phyloP scores from a whole-genome alignment of 129 eudicot genomes.

The Flaveria linearis region DNA sequence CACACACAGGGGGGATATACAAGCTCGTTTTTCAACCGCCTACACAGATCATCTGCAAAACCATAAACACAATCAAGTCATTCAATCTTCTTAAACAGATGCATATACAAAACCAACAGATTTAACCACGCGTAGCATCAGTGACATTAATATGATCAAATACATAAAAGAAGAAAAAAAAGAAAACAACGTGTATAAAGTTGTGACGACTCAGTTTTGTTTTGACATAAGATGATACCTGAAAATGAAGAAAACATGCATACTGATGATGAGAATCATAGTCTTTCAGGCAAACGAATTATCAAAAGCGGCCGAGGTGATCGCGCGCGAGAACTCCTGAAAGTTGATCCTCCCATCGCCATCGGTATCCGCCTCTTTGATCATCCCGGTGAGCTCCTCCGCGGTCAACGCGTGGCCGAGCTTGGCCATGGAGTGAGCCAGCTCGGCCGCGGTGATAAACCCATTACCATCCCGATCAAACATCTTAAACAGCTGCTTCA shows the following conservation, averaged over 20 bases:
- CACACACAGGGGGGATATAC: neutral
- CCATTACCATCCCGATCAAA: constrained; percentile 95
- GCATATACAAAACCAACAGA: too few species aligned
- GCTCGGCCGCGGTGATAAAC: constrained; percentile 79
- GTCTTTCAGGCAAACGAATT: constrained; percentile 62
- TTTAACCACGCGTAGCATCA: too few species aligned
- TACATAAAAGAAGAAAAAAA: too few species aligned
- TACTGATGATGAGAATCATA: neutral
- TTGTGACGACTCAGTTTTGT: too few species aligned
- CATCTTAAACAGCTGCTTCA: constrained; percentile 77
- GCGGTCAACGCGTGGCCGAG: constrained; percentile 90
- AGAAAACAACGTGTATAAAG: too few species aligned
- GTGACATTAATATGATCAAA: too few species aligned
- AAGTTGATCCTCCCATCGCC: constrained; percentile 94
- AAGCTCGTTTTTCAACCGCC: constrained; percentile 3
- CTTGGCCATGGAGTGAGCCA: constrained; percentile 92
- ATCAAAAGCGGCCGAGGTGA: constrained; percentile 91
- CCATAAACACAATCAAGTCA: neutral
- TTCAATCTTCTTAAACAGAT: constrained; percentile 1
- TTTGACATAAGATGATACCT: constrained; percentile 25
- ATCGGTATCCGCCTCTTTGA: constrained; percentile 84
- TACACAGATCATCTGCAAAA: constrained; percentile 17
- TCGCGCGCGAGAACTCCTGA: constrained; percentile 83
- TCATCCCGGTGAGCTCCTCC: constrained; percentile 93
- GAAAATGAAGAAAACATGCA: constrained; percentile 15